Base-by-base conservation (phyloP, 2,329 filamentous ascomycete species). In the Gremmenia infestans region DNA sequence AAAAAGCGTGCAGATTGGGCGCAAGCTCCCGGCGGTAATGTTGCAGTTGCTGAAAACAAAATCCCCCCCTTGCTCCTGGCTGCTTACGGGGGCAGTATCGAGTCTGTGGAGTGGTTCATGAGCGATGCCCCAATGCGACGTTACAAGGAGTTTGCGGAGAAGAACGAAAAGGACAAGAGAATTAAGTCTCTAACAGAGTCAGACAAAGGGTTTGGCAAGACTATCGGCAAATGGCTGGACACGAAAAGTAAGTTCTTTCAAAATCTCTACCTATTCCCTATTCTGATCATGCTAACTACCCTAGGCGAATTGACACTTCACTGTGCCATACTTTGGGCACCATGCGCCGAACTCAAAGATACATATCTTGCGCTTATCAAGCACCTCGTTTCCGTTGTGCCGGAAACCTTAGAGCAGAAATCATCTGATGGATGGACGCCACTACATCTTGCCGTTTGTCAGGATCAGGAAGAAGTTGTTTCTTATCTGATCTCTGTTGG, bases 1-100 rank as follows among this genome's bases (percentile, higher is more conserved):
- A 84, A 83, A 70, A 92, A 92, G 71, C 76, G 83, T 49, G 74
- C 76, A 36, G 89, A 92, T 63, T 95, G 89, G 90, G 87, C 88
- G 1, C 79, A 78, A 22, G 82, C 81, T 40, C 84, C 85, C 4
- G 83, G 83, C 3, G 78, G 81, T 12, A 73, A 74, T 32, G 68
- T 75, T 36, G 71, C 68, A 42, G 65, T 71, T 3, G 71, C 68
- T 0, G 78, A 76, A 9, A 67, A 73, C 50, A 73, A 74, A 36
- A 75, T 73, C 0, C 80, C 85, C 2, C 88, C 86, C 3, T 72
- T 89, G 8, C 76, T 89, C 1, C 72, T 78, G 58, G 83, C 85
- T 46, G 84, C 81, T 12, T 64, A 72, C 8, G 63, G 64, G 2
- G 82, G 83, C 3, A 86, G 76, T 19, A 68, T 93, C n/a, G 81